Base-by-base conservation (phyloP, 2,329 filamentous ascomycete genomes). In the Westerdykella ornata region DNA sequence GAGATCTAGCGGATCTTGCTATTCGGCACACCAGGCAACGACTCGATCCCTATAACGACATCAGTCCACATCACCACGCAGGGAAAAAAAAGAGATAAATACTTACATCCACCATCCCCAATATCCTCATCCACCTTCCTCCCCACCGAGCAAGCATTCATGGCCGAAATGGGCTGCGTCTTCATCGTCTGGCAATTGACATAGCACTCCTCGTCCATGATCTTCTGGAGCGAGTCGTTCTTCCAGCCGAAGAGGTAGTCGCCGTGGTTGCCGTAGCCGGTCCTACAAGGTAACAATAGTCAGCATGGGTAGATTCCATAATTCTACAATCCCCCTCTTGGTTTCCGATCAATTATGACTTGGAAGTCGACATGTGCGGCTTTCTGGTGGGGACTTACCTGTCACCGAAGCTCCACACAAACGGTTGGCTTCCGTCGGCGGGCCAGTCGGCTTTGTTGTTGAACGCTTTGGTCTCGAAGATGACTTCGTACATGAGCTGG, bases 221-320 rank as follows among this genome's bases (percentile, higher is more conserved):
- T 52, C 36, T 53, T 69, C 57, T 75, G 72, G 35, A 75, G 67
- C 8, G 67, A 60, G 53, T 73, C 62, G 45, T 63, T 69, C 54
- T 74, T 69, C 72, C 72, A 75, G 42, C 72, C 72, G 53, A 75
- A 75, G 43, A 75, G 57, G 54, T 75, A 75, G 57, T 75, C 72
- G 17, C 71, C 72, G 57, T 75, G 72, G 18, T 72, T 72, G 2
- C 71, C 72, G 16, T 68, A 66, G 20, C 72, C 72, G 29, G 67
- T 68, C 34, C 61, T 49, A 22, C n/a, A 29, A 26, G 7, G 22
- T 4, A 26, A 26, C 12, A 13, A 22, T 29, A 14, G 33, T 38
- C 37, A 35, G 17, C 14, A n/a, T n/a, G n/a, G n/a, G n/a, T n/a
- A n/a, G n/a, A n/a, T n/a, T n/a, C n/a, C n/a, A n/a, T n/a, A 5